Evolutionary conservation across 164 flowering plant species (phyloP), one percentile per base, ranked within the genome.

Genomic region (Brasenia schreberi): DNA sequence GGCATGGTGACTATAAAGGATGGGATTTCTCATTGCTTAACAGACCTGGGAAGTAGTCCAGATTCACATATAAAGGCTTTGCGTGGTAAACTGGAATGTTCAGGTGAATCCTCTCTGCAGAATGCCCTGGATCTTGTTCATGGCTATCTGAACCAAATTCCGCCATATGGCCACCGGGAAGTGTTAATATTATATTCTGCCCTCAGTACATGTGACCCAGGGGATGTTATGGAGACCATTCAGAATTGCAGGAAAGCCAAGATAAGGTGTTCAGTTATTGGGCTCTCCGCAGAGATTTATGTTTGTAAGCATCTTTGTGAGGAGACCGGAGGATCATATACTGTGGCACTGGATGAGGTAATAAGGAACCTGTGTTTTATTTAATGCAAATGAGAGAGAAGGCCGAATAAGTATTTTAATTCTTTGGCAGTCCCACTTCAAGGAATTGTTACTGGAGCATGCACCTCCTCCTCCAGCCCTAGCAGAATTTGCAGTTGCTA

Each of bases 381-480:
- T 49, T 49, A 9, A 49, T 4, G 16, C 16, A 49, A 49, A 49
- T 49, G 16, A 49, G 10, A 9, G 56, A 49, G 56, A 49, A 14
- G 16, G 12, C 53, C 14, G 53, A 49, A 49, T 49, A 49, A 49
- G 16, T 14, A 49, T 49, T 49, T 5, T 14, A 49, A 9, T 49
- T 49, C 16, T 14, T 67, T 71, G 71, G 70, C 82, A 94, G 98
- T 66, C 81, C 18, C 98, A 94, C 67, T 77, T 94, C 44, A 94
- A 88, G 75, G 98, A 91, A 69, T 72, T 91, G 42, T 67, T 91
- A 56, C 67, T 90, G 70, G 98, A 91, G 74, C 92, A 94, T 79
- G 97, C 95, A 64, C 95, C 98, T 5, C 97, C 98, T 49, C 96
- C 98, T 43, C 96, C 97, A 44, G 97, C 98, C 39, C 87, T 94